Evolutionary conservation across 116 monocot species (phyloP).

Genomic region (Dioscorea cayenensis): DNA sequence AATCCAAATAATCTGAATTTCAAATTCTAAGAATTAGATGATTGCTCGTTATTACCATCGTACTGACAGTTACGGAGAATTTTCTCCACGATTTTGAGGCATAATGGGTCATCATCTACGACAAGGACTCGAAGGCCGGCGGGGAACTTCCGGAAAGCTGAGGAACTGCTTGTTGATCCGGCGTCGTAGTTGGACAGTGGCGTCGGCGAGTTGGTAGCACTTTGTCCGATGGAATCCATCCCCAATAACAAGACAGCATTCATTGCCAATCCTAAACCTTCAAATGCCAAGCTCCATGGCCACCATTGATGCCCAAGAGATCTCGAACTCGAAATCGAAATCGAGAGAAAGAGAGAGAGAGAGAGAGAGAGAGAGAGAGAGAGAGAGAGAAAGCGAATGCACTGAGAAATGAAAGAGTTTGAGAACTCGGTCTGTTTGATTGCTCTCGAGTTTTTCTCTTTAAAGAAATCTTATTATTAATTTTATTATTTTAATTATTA

Average conservation of each 20-base stretch:
- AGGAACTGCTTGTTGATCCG: neutral
- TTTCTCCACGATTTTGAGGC: constrained; percentile 10
- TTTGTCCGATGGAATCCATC: neutral
- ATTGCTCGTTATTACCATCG: neutral
- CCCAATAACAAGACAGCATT: neutral
- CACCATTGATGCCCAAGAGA: neutral
- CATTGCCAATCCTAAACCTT: neutral
- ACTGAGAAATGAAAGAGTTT: neutral
- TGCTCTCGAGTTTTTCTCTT: neutral
- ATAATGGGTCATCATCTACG: constrained; percentile 15
- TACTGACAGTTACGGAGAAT: constrained; percentile 10
- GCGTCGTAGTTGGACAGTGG: neutral
- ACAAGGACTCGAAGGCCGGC: constrained; percentile 12
- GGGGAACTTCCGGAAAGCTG: constrained; percentile 8
- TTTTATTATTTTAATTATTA: too few species aligned
- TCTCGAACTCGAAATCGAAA: neutral
- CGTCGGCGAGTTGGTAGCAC: too few species aligned
- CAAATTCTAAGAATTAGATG: neutral
- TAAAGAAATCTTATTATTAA: too few species aligned
- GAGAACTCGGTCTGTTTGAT: neutral
- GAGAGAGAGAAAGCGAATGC: neutral
- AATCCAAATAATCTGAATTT: neutral
- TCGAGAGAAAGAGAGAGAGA: neutral
- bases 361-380: neutral
- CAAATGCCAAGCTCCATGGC: neutral